Conservation (phyloP, 148 eudicot species). For the Fagopyrum homotropicum region DNA sequence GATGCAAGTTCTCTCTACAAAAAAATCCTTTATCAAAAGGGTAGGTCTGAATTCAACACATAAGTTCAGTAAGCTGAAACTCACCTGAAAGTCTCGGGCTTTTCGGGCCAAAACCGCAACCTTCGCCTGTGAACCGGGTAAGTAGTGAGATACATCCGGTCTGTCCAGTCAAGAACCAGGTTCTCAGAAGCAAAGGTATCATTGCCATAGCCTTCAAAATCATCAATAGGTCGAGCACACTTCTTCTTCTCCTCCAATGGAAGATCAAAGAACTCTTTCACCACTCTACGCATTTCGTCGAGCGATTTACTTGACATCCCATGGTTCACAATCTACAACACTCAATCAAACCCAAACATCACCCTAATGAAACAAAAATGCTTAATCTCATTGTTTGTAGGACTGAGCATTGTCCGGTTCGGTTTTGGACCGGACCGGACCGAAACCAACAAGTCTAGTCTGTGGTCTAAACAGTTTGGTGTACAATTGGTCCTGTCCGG, state of each 20-base stretch:
- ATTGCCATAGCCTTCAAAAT: constrained; percentile 53
- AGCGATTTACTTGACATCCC: constrained; percentile 42
- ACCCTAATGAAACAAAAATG: not conserved
- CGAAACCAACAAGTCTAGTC: no score
- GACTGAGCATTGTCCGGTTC: no score
- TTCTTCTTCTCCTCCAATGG: constrained; percentile 49
- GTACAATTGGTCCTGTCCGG: no score
- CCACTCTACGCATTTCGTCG: constrained; percentile 39
- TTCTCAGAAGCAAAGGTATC: constrained; percentile 32
- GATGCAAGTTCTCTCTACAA: constrained; percentile 17
- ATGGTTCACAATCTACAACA: constrained; percentile 30
- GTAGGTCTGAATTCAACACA: no score
- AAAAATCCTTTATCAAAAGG: no score
- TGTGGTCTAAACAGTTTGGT: no score
- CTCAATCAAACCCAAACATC: not conserved
- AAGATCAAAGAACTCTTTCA: constrained; percentile 44
- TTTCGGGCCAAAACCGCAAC: constrained; percentile 46
- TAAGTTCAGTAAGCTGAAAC: not conserved
- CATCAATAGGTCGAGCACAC: constrained; percentile 28
- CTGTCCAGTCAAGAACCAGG: constrained; percentile 59
- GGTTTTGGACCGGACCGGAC: no score
- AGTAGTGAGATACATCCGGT: constrained; percentile 41
- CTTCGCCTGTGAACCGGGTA: constrained; percentile 37
- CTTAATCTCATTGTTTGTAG: no score
- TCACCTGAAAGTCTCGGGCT: constrained; percentile 25